Conservation (phyloP, 805 yeast species). For the Jamesozyma piceae region DNA sequence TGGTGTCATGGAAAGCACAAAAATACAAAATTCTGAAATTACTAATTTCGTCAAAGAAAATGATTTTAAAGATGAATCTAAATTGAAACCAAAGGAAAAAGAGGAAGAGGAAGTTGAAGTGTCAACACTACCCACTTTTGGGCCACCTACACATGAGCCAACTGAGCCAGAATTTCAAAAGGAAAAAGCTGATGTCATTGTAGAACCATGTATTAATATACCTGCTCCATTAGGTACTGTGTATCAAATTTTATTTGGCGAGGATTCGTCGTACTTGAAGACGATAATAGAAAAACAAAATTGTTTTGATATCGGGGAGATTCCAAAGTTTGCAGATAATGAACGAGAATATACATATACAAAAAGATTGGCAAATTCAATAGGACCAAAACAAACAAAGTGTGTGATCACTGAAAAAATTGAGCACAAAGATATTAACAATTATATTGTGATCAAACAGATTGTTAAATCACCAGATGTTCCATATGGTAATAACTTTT, state of each 20-base stretch:
- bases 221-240: constrained; percentile 63
- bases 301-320: constrained; percentile 48
- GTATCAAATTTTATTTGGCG: constrained; percentile 53
- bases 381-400: constrained; percentile 67
- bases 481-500: constrained; percentile 63
- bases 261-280: constrained; percentile 41
- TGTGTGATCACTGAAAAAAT: constrained; percentile 52
- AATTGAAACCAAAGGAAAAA: neutral
- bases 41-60: constrained; percentile 25
- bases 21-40: constrained; percentile 39
- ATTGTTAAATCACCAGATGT: constrained; percentile 62
- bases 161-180: constrained; percentile 38
- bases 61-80: neutral
- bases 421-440: constrained; percentile 40
- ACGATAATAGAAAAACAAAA: constrained; percentile 47
- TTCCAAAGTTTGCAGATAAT: constrained; percentile 35
- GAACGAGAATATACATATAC: constrained; percentile 45
- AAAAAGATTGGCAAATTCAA: constrained; percentile 51
- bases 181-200: constrained; percentile 43
- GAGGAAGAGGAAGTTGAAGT: constrained; percentile 15
- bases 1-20: constrained; percentile 58
- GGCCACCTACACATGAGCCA: constrained; percentile 37
- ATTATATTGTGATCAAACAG: constrained; percentile 38
- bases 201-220: constrained; percentile 40
- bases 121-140: constrained; percentile 26